A percentile compares a stretch with the other conserved stretches of the same genome.
phyloP scores from a whole-genome alignment of 2,329 filamentous ascomycete genomes.

The Monosporascus sp. region DNA sequence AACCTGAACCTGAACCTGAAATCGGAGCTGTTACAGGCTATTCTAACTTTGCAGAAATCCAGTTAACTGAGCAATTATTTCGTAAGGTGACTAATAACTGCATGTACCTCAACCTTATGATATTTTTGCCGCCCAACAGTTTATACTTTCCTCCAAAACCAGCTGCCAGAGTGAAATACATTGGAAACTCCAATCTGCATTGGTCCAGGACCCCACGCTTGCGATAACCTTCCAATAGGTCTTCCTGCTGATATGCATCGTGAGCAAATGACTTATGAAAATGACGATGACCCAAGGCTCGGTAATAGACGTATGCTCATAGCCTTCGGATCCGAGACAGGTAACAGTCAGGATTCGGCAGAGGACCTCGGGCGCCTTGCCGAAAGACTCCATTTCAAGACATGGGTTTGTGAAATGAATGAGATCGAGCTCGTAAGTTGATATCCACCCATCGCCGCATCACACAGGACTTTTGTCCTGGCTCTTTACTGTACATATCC shows the following conservation, averaged over 20 bases:
- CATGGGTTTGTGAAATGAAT: conserved; percentile 72
- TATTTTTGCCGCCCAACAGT: too few relatives aligned
- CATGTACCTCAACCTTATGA: too few relatives aligned
- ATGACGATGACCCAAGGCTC: conserved; percentile 21
- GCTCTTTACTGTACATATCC: conserved; percentile 2
- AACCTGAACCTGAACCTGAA: too few relatives aligned
- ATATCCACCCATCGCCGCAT: not conserved
- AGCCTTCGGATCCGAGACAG: conserved; percentile 91
- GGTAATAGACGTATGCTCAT: conserved; percentile 53
- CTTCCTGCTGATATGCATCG: conserved; percentile 6
- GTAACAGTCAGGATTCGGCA: conserved; percentile 87
- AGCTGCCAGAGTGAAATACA: too few relatives aligned
- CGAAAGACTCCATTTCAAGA: conserved; percentile 74
- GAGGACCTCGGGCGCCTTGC: conserved; percentile 72
- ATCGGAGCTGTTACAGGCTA: too few relatives aligned
- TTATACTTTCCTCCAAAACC: too few relatives aligned
- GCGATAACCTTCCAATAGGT: too few relatives aligned
- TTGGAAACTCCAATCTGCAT: too few relatives aligned
- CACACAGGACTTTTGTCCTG: not conserved
- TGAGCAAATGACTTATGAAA: conserved; percentile 10
- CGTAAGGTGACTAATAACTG: too few relatives aligned
- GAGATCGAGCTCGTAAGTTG: conserved; percentile 64
- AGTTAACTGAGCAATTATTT: too few relatives aligned
- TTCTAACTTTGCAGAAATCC: too few relatives aligned
- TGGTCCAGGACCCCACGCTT: too few relatives aligned